Evolutionary conservation across 2,329 filamentous ascomycete genomes (phyloP), one percentile per base, ranked within the genome.

Genomic region (Arachnomyces sp.): DNA sequence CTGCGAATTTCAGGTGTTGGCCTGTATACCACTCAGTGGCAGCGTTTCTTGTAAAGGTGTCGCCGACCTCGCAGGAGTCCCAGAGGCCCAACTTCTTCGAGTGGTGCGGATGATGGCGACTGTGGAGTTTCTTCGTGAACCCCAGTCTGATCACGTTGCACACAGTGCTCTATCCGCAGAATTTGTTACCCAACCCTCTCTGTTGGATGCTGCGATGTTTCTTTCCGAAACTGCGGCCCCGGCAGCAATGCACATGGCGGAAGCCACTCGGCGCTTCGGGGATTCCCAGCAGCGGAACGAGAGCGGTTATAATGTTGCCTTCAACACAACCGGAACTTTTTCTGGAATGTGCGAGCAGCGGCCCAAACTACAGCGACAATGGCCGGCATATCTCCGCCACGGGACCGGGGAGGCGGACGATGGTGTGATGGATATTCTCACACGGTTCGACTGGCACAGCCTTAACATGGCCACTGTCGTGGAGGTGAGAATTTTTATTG

Each of bases 91-190:
- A 3, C 45, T 64, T 7, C 49, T 54, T 17, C 50, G 37, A 29
- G 58, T 74, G 5, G 55, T 77, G 18, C 72, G 76, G 6, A 69
- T 78, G 53, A 74, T 71, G 30, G 78, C 79, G 67, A 78, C 74
- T 9, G 74, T 71, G 47, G 61, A 65, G 8, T 66, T 80, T 42
- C 78, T 81, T 56, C 52, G 60, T 32, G 76, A 80, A 48, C 67
- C 71, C 1, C 54, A 55, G 4, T 69, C 72, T 0, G 70, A 71
- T 1, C 45, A 66, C 2, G 68, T 80, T 44, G 69, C 68, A 7
- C 78, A 81, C 52, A 78, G 73, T 2, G 70, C 73, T 1, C 66
- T 68, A 1, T 79, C 75, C 1, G 67, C 66, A 3, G 54, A 71
- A 2, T 63, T 81, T 2, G 46, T 36, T 11, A 39, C n/a, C 2